Evolutionary conservation across 164 flowering plant species (phyloP).

Genomic region (Magnolia kwangsiensis): DNA sequence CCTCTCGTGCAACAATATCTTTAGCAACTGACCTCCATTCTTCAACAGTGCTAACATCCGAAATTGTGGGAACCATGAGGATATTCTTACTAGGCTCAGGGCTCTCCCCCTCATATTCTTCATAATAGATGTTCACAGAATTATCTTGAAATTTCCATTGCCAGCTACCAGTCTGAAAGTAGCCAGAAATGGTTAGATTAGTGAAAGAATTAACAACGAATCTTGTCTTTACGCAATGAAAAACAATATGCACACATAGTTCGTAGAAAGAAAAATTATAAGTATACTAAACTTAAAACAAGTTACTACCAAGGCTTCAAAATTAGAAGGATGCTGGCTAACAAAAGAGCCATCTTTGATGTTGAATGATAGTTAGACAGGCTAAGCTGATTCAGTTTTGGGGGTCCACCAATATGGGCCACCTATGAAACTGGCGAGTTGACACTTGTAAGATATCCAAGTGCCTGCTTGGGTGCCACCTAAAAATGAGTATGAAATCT

Average conservation of each 20-base stretch:
- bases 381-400: background rate
- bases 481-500: too few species aligned
- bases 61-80: conserved; percentile 86
- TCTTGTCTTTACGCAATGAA: background rate
- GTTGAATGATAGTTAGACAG: background rate
- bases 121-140: conserved; percentile 64
- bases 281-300: background rate
- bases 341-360: background rate
- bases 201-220: background rate
- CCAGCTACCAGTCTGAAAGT: conserved; percentile 62
- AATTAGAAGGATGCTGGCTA: background rate
- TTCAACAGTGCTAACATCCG: conserved; percentile 96
- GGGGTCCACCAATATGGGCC: background rate
- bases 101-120: conserved; percentile 53
- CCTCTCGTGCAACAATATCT: conserved; percentile 55
- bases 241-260: background rate
- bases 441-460: background rate
- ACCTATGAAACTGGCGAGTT: too few species aligned
- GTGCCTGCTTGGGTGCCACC: background rate
- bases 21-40: conserved; percentile 87
- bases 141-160: conserved; percentile 75
- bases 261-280: background rate
- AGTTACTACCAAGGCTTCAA: background rate
- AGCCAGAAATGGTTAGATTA: background rate
- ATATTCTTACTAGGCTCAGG: conserved; percentile 45